Conservation (phyloP, 495 filamentous ascomycete genomes). For the Penicillium bialowiezense region DNA sequence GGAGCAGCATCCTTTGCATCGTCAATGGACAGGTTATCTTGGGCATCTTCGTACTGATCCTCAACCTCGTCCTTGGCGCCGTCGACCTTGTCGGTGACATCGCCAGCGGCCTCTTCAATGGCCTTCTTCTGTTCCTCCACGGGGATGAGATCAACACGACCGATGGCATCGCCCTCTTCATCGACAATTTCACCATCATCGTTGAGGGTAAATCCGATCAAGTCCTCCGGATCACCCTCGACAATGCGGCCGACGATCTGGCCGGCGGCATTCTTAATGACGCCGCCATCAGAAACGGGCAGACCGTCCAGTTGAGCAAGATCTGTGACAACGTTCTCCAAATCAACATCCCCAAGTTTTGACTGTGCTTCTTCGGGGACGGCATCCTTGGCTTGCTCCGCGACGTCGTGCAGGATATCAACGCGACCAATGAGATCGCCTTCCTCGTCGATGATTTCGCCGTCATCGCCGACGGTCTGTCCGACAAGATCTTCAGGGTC, state of each 20-base stretch:
- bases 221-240: conserved; percentile 60
- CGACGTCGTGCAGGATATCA: conserved; percentile 36
- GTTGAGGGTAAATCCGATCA: conserved; percentile 56
- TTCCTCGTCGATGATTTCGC: conserved; percentile 50
- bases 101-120: conserved; percentile 18
- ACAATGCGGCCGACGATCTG: conserved; percentile 55
- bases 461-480: conserved; percentile 52
- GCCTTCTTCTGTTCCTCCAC: conserved; percentile 32
- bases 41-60: conserved; percentile 39
- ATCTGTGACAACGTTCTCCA: conserved; percentile 22
- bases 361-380: conserved; percentile 16
- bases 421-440: conserved; percentile 48
- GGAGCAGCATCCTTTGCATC: conserved; percentile 25
- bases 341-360: conserved; percentile 10
- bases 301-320: conserved; percentile 51
- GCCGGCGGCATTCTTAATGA: conserved; percentile 53
- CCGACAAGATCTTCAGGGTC: conserved; percentile 43
- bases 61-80: conserved; percentile 20
- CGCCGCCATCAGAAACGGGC: conserved; percentile 54
- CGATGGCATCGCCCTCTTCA: conserved; percentile 62
- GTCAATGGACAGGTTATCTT: conserved; percentile 19
- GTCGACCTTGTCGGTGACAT: conserved; percentile 10
- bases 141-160: conserved; percentile 52
- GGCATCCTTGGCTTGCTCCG: conserved; percentile 24
- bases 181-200: conserved; percentile 64